A percentile compares a stretch with the other conserved stretches of the same genome.
Evolutionary conservation across 768 basidiomycete species (phyloP).

Genomic region (Trametes cinnabarina): DNA sequence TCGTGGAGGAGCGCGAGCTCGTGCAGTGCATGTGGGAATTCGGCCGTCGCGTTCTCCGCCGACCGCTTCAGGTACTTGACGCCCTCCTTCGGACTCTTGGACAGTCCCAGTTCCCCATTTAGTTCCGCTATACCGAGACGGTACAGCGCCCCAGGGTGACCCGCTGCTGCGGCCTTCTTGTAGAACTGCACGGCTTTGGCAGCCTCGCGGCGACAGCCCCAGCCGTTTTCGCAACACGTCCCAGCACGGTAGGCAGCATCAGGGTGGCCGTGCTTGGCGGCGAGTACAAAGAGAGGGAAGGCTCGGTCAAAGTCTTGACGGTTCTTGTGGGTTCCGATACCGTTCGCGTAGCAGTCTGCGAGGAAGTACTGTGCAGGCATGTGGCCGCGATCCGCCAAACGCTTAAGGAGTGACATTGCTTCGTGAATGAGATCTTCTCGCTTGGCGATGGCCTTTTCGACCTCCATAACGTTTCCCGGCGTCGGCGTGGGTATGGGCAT

Average conservation of each 20-base stretch:
- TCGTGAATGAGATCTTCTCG: conserved; percentile 88
- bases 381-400: conserved; percentile 91
- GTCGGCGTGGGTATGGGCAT: conserved; percentile 73
- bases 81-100: conserved; percentile 89
- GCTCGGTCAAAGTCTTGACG: conserved; percentile 97
- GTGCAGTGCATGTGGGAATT: conserved; percentile 95
- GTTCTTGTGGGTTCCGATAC: conserved; percentile 88
- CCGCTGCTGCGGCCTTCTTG: conserved; percentile 87
- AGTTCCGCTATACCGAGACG: conserved; percentile 94
- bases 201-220: conserved; percentile 93
- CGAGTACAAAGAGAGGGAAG: conserved; percentile 92
- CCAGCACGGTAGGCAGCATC: conserved; percentile 95
- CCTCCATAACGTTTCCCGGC: conserved; percentile 71
- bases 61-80: conserved; percentile 99
- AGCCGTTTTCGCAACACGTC: conserved; percentile 98
- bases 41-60: conserved; percentile 89
- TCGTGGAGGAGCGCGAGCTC: conserved; percentile 93
- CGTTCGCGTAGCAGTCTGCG: conserved; percentile 97
- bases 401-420: conserved; percentile 82
- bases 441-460: conserved; percentile 78
- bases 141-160: conserved; percentile 95
- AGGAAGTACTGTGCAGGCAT: conserved; percentile 95
- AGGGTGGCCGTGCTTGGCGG: conserved; percentile 95
- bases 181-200: conserved; percentile 92
- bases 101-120: conserved; percentile 88